phyloP scores from a whole-genome alignment of 176 grass and related monocot species.

The Oryza australiensis region DNA sequence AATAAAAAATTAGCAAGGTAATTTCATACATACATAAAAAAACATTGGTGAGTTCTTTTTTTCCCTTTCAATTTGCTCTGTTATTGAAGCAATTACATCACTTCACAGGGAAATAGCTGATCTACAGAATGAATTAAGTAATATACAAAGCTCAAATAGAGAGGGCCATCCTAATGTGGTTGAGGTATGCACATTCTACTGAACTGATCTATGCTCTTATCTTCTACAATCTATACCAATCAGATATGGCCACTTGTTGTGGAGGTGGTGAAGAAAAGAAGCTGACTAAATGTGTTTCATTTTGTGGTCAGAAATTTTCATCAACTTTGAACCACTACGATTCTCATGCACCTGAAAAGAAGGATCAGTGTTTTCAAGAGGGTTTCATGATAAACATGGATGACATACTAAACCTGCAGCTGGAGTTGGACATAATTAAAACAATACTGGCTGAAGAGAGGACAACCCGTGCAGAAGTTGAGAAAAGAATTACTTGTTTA shows the following conservation, averaged over 20 bases:
- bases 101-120: slow-evolving; percentile 68
- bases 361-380: slow-evolving; percentile 36
- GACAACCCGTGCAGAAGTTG: slow-evolving; percentile 45
- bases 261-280: not conserved
- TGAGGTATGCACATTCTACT: slow-evolving; percentile 40
- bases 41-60: not conserved
- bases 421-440: slow-evolving; percentile 88
- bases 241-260: not conserved
- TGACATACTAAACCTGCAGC: slow-evolving; percentile 60
- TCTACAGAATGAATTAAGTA: slow-evolving; percentile 57
- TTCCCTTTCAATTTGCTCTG: slow-evolving; percentile 11
- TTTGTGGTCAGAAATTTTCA: slow-evolving; percentile 33
- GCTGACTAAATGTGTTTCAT: slow-evolving; percentile 1
- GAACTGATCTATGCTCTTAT: not conserved
- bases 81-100: slow-evolving; percentile 20
- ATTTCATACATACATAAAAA: slow-evolving; percentile 16
- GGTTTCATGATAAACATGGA: slow-evolving; percentile 33
- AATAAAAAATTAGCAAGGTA: slow-evolving; percentile 84
- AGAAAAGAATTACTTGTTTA: slow-evolving; percentile 43
- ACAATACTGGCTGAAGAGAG: slow-evolving; percentile 75
- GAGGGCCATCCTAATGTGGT: slow-evolving; percentile 31
- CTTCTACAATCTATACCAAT: not conserved
- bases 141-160: slow-evolving; percentile 26
- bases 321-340: slow-evolving; percentile 12
- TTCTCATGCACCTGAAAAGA: slow-evolving; percentile 20